Evolutionary conservation across 2,329 filamentous ascomycete genomes (phyloP), one percentile per base, ranked within the genome.

Genomic region (Aspergillus sp.): DNA sequence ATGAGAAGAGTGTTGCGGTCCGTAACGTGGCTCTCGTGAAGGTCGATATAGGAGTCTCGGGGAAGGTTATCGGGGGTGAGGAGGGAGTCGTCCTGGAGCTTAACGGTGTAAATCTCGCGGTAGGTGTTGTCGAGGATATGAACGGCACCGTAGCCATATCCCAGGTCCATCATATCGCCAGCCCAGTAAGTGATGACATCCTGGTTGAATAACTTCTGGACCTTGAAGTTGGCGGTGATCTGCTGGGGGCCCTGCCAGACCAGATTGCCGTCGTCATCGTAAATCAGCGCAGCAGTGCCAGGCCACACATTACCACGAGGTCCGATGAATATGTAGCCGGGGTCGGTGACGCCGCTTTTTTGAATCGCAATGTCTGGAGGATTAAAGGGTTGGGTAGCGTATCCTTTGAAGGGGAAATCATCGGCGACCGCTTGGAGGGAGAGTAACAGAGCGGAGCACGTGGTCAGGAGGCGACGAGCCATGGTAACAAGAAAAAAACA

Each of bases 181-280:
- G 59, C 56, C 63, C 63, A 68, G 49, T 63, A 68, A 13, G 61
- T 66, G 37, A 69, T 51, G 13, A 67, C 64, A 33, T 61, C 57
- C 11, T 56, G 30, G 10, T 58, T 60, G 42, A 58, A 58, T n/a
- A 66, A 51, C 27, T 51, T 55, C 48, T 68, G 65, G 1, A 64
- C 57, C 44, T 50, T 59, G 51, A 68, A 60, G 44, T 64, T 66
- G 40, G 57, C 55, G 5, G 57, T 59, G 12, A 62, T 52, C 40
- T 61, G 54, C 6, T 56, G 48, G 1, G 62, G 63, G 2, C 64
- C 62, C 39, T 66, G 56, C 39, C 65, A 68, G 28, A 68, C 52
- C 9, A 68, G 46, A 26, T 66, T 53, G 13, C 63, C 64, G 5
- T 56, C 55, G 36, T 67, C 56, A 30, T 62, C 60, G 44, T 65